These are phyloP conservation scores for Naganishia sp. DNA, from an alignment of 1,284 basidiomycete genomes.

Conservation along the genomic window DNA sequence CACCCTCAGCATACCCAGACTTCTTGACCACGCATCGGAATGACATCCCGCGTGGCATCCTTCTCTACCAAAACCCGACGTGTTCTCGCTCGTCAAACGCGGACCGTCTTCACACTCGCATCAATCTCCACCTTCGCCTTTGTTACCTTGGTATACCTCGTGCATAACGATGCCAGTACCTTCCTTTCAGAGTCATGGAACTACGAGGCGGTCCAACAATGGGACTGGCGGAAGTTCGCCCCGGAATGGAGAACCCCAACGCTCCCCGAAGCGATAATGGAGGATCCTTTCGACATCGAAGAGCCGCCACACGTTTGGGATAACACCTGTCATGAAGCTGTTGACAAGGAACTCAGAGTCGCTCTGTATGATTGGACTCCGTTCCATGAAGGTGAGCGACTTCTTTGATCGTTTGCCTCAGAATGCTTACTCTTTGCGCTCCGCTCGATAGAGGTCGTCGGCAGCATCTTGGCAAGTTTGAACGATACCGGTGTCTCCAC, in stretches of 20 bases:
- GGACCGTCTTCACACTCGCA: too few species aligned
- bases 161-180: too few species aligned
- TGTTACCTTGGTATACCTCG: too few species aligned
- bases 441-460: slow-evolving; percentile 9
- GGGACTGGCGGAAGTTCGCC: neutral
- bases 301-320: slow-evolving; percentile 1
- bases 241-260: neutral
- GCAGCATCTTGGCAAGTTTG: slow-evolving; percentile 12
- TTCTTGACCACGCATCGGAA: too few species aligned
- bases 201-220: neutral
- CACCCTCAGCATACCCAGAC: too few species aligned
- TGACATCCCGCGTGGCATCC: too few species aligned
- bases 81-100: too few species aligned
- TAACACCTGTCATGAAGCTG: slow-evolving; percentile 10
- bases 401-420: too few species aligned
- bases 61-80: too few species aligned
- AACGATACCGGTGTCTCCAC: slow-evolving; percentile 10
- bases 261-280: neutral
- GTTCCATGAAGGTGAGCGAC: slow-evolving; percentile 21
- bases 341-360: neutral
- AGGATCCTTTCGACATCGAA: neutral
- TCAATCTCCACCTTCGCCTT: too few species aligned
- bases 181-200: neutral
- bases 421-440: neutral
- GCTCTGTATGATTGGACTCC: slow-evolving; percentile 22